Evolutionary conservation across 441 rosid species (phyloP).

Genomic region (Gossypium lobatum): DNA sequence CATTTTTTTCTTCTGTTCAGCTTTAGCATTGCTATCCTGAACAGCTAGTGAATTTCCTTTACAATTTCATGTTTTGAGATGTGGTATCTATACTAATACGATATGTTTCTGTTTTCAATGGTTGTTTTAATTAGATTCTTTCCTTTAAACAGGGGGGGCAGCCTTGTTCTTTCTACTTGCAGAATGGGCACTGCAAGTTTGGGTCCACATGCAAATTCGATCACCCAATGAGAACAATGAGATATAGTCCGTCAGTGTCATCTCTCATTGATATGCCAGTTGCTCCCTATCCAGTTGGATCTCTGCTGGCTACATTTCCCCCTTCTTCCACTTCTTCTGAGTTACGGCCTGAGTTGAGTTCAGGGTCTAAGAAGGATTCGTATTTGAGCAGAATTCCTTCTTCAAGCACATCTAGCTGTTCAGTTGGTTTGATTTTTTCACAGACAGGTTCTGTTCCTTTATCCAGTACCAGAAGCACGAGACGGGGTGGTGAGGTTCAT

Average conservation of each 20-base stretch:
- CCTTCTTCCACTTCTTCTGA: conserved; percentile 57
- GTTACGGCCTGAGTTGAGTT: conserved; percentile 46
- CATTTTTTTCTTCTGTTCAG: background rate
- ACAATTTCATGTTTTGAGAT: conserved; percentile 4
- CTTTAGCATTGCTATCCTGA: conserved; percentile 9
- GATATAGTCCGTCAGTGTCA: conserved; percentile 72
- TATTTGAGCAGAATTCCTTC: conserved; percentile 58
- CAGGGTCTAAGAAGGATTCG: conserved; percentile 49
- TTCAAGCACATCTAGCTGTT: conserved; percentile 59
- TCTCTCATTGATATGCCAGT: conserved; percentile 79
- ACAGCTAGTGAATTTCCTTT: background rate
- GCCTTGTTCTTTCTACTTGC: conserved; percentile 71
- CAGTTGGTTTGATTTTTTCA: conserved; percentile 72
- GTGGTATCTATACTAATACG: background rate
- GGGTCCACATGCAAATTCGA: conserved; percentile 82
- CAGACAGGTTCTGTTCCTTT: conserved; percentile 67
- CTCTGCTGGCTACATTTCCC: conserved; percentile 50
- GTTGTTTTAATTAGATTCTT: background rate
- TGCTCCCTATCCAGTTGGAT: conserved; percentile 74
- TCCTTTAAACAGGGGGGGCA: conserved; percentile 48
- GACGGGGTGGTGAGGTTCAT: conserved; percentile 60
- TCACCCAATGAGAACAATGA: conserved; percentile 66
- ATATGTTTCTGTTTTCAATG: background rate
- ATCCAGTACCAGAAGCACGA: conserved; percentile 56
- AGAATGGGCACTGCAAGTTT: conserved; percentile 79